phyloP scores from a whole-genome alignment of 2,329 filamentous ascomycete genomes.

The Microsporum audouinii region DNA sequence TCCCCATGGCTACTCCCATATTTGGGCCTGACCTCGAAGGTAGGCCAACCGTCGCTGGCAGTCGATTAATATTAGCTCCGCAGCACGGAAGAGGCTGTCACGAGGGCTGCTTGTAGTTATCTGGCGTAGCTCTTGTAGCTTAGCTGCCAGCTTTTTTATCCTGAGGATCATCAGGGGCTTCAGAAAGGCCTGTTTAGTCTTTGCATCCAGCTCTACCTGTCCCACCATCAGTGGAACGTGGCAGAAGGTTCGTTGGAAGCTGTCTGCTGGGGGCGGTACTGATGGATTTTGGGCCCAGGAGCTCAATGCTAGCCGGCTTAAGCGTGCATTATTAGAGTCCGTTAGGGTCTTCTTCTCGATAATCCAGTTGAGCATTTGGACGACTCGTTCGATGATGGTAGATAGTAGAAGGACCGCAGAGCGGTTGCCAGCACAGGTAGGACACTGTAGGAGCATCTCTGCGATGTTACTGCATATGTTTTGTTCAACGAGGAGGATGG shows the following conservation, averaged over 20 bases:
- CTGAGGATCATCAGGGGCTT: neutral
- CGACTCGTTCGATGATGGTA: neutral
- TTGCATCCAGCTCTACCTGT: neutral
- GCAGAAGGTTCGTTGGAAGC: neutral
- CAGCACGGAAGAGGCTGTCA: neutral
- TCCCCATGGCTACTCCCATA: neutral
- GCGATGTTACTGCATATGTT: neutral
- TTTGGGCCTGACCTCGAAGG: neutral
- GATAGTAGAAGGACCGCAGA: neutral
- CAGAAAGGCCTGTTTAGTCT: neutral
- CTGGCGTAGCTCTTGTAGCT: neutral
- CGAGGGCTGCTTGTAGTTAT: neutral
- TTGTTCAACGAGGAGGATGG: neutral
- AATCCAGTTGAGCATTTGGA: slow-evolving; percentile 1
- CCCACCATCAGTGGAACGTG: slow-evolving; percentile 2
- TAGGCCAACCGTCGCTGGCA: neutral
- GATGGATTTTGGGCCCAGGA: neutral
- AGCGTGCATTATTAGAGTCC: neutral
- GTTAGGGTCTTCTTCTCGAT: neutral
- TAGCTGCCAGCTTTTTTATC: neutral
- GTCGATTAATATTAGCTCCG: neutral
- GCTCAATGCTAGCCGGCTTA: neutral
- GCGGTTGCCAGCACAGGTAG: neutral
- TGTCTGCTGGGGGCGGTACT: neutral
- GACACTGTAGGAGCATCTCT: neutral